Percentiles rank a stretch among this genome's conserved stretches.
phyloP scores from a whole-genome alignment of 139 green algal species.

The Chlamydomonas sp. region DNA sequence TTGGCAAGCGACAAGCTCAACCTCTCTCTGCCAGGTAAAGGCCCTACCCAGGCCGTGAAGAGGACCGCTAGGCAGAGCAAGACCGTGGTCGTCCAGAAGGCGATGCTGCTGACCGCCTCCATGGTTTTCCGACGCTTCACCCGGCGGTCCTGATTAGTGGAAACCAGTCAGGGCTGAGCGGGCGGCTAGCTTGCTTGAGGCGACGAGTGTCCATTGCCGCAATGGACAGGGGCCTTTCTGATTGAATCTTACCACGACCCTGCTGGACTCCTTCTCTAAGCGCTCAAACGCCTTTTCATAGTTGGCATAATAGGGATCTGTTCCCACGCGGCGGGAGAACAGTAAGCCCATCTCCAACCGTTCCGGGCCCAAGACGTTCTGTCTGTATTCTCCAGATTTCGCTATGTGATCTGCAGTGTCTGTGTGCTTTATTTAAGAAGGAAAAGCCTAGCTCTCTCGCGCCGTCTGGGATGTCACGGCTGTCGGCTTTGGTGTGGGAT shows the following conservation, averaged over 20 bases:
- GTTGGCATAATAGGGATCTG: conserved; percentile 40
- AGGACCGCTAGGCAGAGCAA: conserved; percentile 11
- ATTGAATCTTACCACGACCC: conserved; percentile 19
- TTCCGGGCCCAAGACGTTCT: background rate
- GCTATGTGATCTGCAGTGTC: too few relatives aligned
- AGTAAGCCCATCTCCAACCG: background rate
- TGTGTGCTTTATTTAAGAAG: too few relatives aligned
- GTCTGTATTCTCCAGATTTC: background rate
- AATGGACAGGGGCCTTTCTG: too few relatives aligned
- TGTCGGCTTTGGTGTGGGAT: too few relatives aligned
- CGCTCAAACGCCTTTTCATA: conserved; percentile 60
- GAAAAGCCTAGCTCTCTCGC: too few relatives aligned
- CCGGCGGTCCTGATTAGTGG: conserved; percentile 28
- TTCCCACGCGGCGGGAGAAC: background rate
- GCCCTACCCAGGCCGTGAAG: conserved; percentile 23
- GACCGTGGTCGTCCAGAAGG: conserved; percentile 12
- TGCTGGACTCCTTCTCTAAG: conserved; percentile 39
- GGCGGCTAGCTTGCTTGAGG: background rate
- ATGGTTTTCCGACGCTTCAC: conserved; percentile 21
- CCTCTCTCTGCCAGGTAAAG: background rate
- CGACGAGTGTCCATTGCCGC: background rate
- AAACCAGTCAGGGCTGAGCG: background rate
- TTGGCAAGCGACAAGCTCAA: background rate
- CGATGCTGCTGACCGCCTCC: conserved; percentile 6
- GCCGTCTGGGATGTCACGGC: too few relatives aligned